Percentiles rank a stretch among this genome's conserved stretches.
Conservation (phyloP, 805 yeast species). For the Suhomyces kilbournensis region DNA sequence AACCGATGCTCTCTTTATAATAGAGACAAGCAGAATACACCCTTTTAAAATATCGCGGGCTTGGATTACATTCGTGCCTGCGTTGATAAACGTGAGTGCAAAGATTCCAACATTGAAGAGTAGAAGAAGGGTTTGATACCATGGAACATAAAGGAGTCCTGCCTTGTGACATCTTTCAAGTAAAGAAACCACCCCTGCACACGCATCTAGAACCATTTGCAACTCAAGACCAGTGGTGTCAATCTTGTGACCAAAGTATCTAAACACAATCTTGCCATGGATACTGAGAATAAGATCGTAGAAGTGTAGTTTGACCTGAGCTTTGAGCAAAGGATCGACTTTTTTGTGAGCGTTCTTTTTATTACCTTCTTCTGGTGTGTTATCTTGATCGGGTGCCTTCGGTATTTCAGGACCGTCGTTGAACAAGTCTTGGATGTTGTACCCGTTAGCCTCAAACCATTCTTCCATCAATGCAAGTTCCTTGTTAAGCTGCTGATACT, state of each 20-base stretch:
- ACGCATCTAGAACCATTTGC: conserved; percentile 28
- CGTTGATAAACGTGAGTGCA: conserved; percentile 40
- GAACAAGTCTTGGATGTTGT: conserved; percentile 21
- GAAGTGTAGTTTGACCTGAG: conserved; percentile 39
- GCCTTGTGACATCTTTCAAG: conserved; percentile 27
- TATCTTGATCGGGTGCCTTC: neutral
- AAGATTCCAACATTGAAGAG: conserved; percentile 45
- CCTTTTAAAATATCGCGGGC: conserved; percentile 23
- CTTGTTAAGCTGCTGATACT: conserved; percentile 30
- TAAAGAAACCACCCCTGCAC: conserved; percentile 28
- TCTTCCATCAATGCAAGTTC: conserved; percentile 25
- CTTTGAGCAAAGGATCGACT: conserved; percentile 22
- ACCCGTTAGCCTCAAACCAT: conserved; percentile 37
- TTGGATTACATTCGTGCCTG: conserved; percentile 32
- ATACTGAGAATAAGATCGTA: conserved; percentile 35
- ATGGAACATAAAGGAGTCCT: conserved; percentile 40
- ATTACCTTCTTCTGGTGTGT: conserved; percentile 8
- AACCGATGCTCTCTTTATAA: conserved; percentile 29
- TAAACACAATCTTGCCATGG: conserved; percentile 34
- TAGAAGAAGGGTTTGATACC: conserved; percentile 49
- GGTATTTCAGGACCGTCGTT: conserved; percentile 1
- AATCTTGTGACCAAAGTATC: conserved; percentile 30
- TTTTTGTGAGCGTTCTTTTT: neutral
- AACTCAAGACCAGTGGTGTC: conserved; percentile 30
- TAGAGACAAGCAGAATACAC: conserved; percentile 20